Conservation (phyloP, 2,329 filamentous ascomycete genomes). For the Trichoderma koningiopsis region DNA sequence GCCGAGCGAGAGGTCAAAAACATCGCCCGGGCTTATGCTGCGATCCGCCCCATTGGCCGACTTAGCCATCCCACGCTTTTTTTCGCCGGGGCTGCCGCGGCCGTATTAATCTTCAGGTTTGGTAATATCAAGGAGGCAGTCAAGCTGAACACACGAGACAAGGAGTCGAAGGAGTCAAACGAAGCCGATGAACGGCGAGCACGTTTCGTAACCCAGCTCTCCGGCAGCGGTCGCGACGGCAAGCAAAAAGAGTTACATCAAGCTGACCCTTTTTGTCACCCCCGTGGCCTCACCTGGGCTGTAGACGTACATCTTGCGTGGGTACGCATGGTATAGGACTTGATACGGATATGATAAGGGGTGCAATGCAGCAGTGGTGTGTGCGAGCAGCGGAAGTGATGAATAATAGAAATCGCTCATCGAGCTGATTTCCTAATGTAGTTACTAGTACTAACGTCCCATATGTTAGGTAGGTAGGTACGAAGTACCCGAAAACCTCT, state of each 20-base stretch:
- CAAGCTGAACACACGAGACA: not conserved
- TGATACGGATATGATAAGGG: slow-evolving; percentile 23
- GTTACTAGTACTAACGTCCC: slow-evolving; percentile 5
- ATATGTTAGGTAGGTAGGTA: not conserved
- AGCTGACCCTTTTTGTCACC: not conserved
- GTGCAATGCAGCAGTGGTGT: not conserved
- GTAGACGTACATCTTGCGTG: slow-evolving; percentile 17
- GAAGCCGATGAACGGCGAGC: not conserved
- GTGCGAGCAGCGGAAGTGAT: not conserved
- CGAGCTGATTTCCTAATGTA: slow-evolving; percentile 1
- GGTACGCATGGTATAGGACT: slow-evolving; percentile 8
- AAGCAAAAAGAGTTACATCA: not conserved
- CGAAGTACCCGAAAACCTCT: not conserved
- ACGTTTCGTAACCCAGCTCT: not conserved
- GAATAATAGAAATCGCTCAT: slow-evolving; percentile 28
- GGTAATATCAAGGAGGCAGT: not conserved
- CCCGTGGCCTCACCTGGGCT: slow-evolving; percentile 16
- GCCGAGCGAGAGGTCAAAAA: slow-evolving; percentile 9
- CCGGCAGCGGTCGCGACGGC: slow-evolving; percentile 1
- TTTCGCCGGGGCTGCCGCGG: slow-evolving; percentile 19
- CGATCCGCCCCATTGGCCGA: not conserved
- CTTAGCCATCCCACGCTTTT: slow-evolving; percentile 13
- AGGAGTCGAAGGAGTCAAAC: not conserved
- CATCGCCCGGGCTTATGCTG: not conserved
- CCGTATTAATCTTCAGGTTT: not conserved